Conservation (phyloP, 2,329 filamentous ascomycete genomes). For the Ampelomyces quisqualis region DNA sequence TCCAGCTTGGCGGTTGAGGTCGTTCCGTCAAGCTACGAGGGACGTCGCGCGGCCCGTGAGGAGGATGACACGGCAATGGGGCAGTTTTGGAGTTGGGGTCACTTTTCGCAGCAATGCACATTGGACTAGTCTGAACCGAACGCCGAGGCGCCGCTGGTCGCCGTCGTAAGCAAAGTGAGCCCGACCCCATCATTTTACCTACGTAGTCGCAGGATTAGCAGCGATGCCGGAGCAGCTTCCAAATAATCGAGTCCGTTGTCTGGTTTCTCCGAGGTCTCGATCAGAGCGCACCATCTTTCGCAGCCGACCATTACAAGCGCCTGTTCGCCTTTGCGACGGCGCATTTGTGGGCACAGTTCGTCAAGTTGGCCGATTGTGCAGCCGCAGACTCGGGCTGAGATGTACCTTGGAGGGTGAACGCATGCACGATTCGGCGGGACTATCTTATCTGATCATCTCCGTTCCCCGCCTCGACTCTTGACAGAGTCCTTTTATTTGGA, state of each 20-base stretch:
- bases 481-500: too few relatives aligned
- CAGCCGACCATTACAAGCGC: neutral
- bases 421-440: slow-evolving; percentile 10
- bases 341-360: neutral
- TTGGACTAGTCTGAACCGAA: slow-evolving; percentile 27
- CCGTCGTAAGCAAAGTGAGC: slow-evolving; percentile 8
- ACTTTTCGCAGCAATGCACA: slow-evolving; percentile 32
- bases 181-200: slow-evolving; percentile 4
- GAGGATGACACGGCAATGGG: slow-evolving; percentile 16
- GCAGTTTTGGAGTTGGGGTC: slow-evolving; percentile 19
- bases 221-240: slow-evolving; percentile 18
- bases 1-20: slow-evolving; percentile 38
- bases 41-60: slow-evolving; percentile 12
- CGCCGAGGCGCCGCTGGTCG: slow-evolving; percentile 32
- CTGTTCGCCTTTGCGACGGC: too few relatives aligned
- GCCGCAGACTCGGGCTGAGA: slow-evolving; percentile 17
- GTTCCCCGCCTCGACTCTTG: neutral
- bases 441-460: slow-evolving; percentile 38
- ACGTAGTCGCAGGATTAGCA: slow-evolving; percentile 7
- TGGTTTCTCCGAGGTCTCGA: neutral
- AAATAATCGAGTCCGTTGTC: neutral
- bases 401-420: slow-evolving; percentile 16
- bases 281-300: neutral
- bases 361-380: slow-evolving; percentile 14
- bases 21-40: slow-evolving; percentile 6